Base-by-base conservation (phyloP, 1,284 basidiomycete genomes). In the Ceratobasidium sp. region DNA sequence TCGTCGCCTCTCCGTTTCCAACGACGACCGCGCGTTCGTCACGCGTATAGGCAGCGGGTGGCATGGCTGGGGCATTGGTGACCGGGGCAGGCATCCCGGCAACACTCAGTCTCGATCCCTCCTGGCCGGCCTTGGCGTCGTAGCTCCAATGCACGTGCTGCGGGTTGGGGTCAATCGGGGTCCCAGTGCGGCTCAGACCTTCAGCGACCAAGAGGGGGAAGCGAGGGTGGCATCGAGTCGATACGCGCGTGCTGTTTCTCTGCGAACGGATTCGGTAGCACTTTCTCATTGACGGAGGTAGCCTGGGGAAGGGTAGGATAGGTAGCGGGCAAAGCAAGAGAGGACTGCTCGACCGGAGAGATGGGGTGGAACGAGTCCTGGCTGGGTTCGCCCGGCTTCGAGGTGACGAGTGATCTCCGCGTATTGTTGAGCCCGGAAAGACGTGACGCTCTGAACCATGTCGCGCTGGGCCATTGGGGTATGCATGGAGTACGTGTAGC, bases 401-500 rank as follows among this genome's bases (percentile, higher is more conserved):
- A 73, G 62, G 46, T 73, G 72, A 66, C 69, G 55, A 57, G 64
- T 72, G 57, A 76, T 76, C 57, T 76, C 75, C 21, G 71, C 73
- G 72, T 76, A 76, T 46, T 76, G 75, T 38, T 76, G 72, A 14
- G 73, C 73, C 38, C 75, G 75, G 64, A 69, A 73, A 28, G 73
- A 64, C 4, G 73, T 73, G n/a, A 73, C 73, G 16, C 73, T 73
- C 21, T 67, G 73, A 30, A 69, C n/a, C 66, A 58, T 69, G 26
- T 18, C 43, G 23, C 66, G 66, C 2, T 59, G 46, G 55, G 43
- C 55, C 26, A 30, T 55, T 23, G 16, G 38, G 16, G n/a, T 41
- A 30, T n/a, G 52, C 66, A 69, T 69, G 16, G 66, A 54, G 49
- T 69, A 69, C 13, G 54, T 57, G 38, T 57, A 69, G 4, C 66